Evolutionary conservation across 2,329 filamentous ascomycete species (phyloP), one percentile per base, ranked within the genome.

Genomic region (Cladorrhinum sp.): DNA sequence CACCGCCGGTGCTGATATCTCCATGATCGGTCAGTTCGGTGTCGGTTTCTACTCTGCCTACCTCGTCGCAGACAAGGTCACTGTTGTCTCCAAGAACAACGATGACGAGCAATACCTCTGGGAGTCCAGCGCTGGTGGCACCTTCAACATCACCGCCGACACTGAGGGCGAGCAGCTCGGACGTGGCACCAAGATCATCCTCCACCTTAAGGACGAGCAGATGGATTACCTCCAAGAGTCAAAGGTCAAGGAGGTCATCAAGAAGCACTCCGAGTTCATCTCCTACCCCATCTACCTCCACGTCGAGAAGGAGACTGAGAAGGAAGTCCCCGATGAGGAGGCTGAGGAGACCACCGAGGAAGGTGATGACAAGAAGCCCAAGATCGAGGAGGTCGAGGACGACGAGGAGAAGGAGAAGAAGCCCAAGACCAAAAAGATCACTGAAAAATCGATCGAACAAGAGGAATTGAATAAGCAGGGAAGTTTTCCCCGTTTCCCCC

Each of bases 241-340:
- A 85, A 95, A 93, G 86, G 90, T 99, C 85, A 99, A 99, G 91
- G 95, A 99, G 86, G 93, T 99, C 69, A 93, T 99, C 85, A 98
- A 98, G 92, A 99, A 99, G 91, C 95, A 99, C 90, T 98, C 95
- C 76, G 95, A 99, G 85, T 99, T 99, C 87, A 99, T 99, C 85
- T 98, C 95, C 55, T 99, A 99, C 87, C 95, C 95, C 76, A 99
- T 99, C 89, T 99, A 97, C 87, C 93, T 99, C 70, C 95, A 99
- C 84, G 93, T 99, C 75, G 81, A 90, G 78, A 99, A 99, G 90
- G 95, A 99, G 91, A 93, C 89, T 68, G 95, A 99, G 91, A 97
- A 86, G 74, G 95, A 99, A 85, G 92, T 98, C 66, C 93, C 93
- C 67, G 95, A 98, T 76, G 93, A 98, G 85, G 92, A 96, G 56